phyloP scores from a whole-genome alignment of 208 protist genomes.

The Acanthamoeba lenticulata region DNA sequence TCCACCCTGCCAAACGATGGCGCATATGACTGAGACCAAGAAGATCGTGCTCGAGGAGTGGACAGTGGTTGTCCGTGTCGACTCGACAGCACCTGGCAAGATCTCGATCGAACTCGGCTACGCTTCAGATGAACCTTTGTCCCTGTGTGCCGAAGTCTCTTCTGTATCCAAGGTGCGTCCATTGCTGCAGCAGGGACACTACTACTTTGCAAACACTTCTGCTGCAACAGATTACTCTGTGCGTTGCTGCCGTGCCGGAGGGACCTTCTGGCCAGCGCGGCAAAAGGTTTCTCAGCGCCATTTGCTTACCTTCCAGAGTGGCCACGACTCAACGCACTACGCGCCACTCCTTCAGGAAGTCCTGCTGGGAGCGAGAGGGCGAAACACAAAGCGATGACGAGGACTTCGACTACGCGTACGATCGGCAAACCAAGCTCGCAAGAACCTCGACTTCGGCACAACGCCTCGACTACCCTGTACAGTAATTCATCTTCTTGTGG shows the following conservation, averaged over 20 bases:
- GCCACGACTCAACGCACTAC: background rate
- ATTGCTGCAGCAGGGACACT: too few species aligned
- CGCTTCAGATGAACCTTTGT: background rate
- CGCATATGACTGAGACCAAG: background rate
- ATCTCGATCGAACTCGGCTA: background rate
- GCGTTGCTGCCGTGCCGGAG: too few species aligned
- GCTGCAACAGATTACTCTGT: too few species aligned
- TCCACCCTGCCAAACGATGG: too few species aligned
- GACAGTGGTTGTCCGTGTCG: background rate
- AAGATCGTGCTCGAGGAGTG: background rate
- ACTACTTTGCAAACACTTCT: too few species aligned
- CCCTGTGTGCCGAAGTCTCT: too few species aligned
- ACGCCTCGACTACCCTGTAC: background rate
- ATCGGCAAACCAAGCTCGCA: background rate
- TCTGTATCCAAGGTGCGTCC: too few species aligned
- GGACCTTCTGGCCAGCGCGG: too few species aligned
- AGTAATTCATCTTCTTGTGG: background rate
- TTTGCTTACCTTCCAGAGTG: background rate
- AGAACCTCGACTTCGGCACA: background rate
- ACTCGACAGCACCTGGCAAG: background rate
- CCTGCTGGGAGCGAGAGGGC: constrained; percentile 8
- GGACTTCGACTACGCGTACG: background rate
- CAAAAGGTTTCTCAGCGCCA: background rate
- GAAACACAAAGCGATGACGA: constrained; percentile 52
- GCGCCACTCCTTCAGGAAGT: background rate